Percentiles rank a stretch among this genome's conserved stretches.
Evolutionary conservation across 2,329 filamentous ascomycete genomes (phyloP).

Genomic region (Pleomassaria siparia): DNA sequence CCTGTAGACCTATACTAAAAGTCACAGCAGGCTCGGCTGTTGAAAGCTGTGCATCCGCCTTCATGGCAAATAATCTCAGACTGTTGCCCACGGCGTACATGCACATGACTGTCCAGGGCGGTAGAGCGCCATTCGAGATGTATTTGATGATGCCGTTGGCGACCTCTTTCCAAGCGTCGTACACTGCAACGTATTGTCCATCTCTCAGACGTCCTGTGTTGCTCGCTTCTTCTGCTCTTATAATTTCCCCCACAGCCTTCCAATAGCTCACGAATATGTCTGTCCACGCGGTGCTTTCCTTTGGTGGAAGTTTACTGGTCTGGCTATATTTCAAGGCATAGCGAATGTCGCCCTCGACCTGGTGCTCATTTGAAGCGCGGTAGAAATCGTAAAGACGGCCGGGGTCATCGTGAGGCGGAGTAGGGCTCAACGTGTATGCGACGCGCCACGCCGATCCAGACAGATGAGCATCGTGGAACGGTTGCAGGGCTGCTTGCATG

Average conservation of each 20-base stretch:
- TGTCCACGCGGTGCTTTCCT: constrained; percentile 78
- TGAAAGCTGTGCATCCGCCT: constrained; percentile 73
- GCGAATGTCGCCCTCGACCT: constrained; percentile 69
- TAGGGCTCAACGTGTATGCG: constrained; percentile 73
- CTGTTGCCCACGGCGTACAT: constrained; percentile 87
- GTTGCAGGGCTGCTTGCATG: constrained; percentile 74
- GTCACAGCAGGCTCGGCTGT: constrained; percentile 49
- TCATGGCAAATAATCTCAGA: constrained; percentile 83
- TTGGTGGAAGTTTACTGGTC: constrained; percentile 58
- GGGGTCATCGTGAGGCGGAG: constrained; percentile 63
- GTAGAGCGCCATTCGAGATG: constrained; percentile 74
- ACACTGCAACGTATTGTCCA: constrained; percentile 78
- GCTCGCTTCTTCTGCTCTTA: constrained; percentile 62
- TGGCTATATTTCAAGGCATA: constrained; percentile 68
- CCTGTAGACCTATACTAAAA: constrained; percentile 62
- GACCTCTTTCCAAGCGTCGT: constrained; percentile 86
- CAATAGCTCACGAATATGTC: constrained; percentile 84
- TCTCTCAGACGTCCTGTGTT: constrained; percentile 46
- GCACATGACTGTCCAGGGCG: constrained; percentile 90
- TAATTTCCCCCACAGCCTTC: constrained; percentile 75
- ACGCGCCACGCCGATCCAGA: constrained; percentile 70
- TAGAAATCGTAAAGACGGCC: constrained; percentile 70
- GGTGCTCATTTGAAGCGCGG: constrained; percentile 67
- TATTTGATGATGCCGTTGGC: constrained; percentile 75
- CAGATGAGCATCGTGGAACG: constrained; percentile 71